A percentile compares a stretch with the other conserved stretches of the same genome.
These are phyloP conservation scores for Turnera subulata DNA, from an alignment of 345 rosid species.

Conservation along the genomic window DNA sequence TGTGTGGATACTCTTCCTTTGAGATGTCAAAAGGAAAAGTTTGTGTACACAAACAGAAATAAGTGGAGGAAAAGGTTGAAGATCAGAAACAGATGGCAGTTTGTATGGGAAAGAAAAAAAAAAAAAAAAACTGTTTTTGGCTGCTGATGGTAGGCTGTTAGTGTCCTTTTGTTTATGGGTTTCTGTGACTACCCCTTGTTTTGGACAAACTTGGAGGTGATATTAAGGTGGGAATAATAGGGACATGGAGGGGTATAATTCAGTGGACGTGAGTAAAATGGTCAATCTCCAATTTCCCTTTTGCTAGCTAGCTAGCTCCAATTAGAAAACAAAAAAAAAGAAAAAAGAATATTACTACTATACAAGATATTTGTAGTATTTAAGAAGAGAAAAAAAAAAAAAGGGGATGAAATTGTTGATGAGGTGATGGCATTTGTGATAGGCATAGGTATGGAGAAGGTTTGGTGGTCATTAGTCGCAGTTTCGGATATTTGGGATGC, in stretches of 20 bases:
- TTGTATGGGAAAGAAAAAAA: conserved; percentile 18
- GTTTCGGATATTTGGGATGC: conserved; percentile 44
- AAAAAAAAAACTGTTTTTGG: no score
- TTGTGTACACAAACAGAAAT: neutral
- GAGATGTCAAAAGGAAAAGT: neutral
- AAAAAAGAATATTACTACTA: neutral
- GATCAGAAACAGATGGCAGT: conserved; percentile 42
- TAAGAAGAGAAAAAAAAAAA: neutral
- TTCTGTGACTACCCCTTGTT: conserved; percentile 34
- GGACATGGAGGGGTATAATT: no score
- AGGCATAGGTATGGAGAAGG: conserved; percentile 43
- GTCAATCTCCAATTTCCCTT: no score
- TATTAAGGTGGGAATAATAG: conserved; percentile 9
- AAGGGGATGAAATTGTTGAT: conserved; percentile 36
- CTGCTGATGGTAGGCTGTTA: conserved; percentile 32
- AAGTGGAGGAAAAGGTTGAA: conserved; percentile 37
- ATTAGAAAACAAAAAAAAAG: no score
- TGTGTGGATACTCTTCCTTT: neutral
- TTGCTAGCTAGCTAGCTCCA: no score
- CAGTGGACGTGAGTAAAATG: no score
- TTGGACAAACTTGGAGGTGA: conserved; percentile 35
- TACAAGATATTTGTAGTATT: neutral
- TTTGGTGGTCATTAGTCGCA: conserved; percentile 43
- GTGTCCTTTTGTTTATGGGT: conserved; percentile 34
- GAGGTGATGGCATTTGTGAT: conserved; percentile 46